Percentiles rank a stretch among this genome's conserved stretches.
Evolutionary conservation across 2,329 filamentous ascomycete genomes (phyloP).

Genomic region (Ceratocystis alfenasii): DNA sequence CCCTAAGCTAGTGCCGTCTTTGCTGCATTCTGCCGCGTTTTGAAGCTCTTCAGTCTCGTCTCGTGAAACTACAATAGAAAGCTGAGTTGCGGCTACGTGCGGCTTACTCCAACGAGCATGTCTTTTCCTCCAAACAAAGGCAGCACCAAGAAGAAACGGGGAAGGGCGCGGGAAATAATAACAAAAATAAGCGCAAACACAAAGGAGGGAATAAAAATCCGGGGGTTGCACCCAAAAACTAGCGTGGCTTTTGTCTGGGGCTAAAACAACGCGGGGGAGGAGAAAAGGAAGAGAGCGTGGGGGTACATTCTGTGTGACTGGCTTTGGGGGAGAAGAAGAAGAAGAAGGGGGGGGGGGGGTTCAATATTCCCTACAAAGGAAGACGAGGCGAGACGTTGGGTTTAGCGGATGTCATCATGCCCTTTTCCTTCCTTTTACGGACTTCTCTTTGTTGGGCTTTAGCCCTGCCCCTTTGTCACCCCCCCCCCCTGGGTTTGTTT

Average conservation of each 20-base stretch:
- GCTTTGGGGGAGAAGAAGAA: background rate
- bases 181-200: background rate
- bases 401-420: background rate
- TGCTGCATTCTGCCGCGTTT: too few species aligned
- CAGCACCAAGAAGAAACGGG: background rate
- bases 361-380: background rate
- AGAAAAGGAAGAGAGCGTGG: constrained; percentile 34
- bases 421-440: background rate
- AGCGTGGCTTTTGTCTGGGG: constrained; percentile 22
- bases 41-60: background rate
- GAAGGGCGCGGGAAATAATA: background rate
- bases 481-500: too few species aligned
- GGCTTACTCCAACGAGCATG: too few species aligned
- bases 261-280: constrained; percentile 34
- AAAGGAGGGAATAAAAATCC: background rate
- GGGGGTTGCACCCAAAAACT: background rate
- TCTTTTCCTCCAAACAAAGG: background rate
- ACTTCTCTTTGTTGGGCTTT: background rate
- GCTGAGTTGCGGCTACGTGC: too few species aligned
- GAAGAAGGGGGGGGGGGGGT: background rate
- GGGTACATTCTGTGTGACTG: constrained; percentile 31
- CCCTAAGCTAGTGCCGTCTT: too few species aligned
- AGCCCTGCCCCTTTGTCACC: too few species aligned
- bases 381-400: background rate
- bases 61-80: background rate